Base-by-base conservation (phyloP, 2,329 filamentous ascomycete genomes). In the Clonostachys chloroleuca region DNA sequence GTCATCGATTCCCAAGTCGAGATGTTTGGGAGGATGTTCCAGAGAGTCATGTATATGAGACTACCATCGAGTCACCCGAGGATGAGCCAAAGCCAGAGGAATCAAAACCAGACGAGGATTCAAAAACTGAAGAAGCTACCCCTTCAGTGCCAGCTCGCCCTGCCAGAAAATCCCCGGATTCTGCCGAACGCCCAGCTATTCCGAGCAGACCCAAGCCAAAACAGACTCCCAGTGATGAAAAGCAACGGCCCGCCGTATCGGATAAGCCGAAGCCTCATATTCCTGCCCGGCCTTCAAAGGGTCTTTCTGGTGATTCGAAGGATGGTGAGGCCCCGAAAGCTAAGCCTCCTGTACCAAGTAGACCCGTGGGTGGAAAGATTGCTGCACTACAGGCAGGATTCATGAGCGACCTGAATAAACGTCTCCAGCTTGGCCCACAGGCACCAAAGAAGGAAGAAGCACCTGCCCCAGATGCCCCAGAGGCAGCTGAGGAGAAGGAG, bases 1-100 rank as follows among this genome's bases (percentile, higher is more conserved):
- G 82, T 49, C 83, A 85, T 45, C 83, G 90, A 12, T 97, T 97
- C 64, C 92, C 92, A 0, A 96, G 92, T 62, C 83, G 84, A 47
- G 92, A 97, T 66, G 83, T 96, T 40, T 96, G 92, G 92, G 92
- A 97, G 69, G 92, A 97, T 63, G 84, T 81, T 0, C 92, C 92
- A 2, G 90, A 95, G 57, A 92, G 89, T 58, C 79, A 88, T 48
- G 78, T 87, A 52, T 78, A 95, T 17, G 83, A 91, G 58, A 87
- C 92, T 0, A 92, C 86, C 1, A 84, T 95, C 59, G 65, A 54
- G 53, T 56, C 63, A 12, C 58, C 55, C 7, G 49, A 59, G 44
- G 58, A 63, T 12, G 57, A 61, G 16, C 40, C 42, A 12, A 61
- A 60, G 45, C 59, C 63, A 10, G 54, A 59, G 6, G 24, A 30